These are phyloP conservation scores for Paramyrothecium sp. DNA, from an alignment of 2,329 filamentous ascomycete species.

Conservation along the genomic window DNA sequence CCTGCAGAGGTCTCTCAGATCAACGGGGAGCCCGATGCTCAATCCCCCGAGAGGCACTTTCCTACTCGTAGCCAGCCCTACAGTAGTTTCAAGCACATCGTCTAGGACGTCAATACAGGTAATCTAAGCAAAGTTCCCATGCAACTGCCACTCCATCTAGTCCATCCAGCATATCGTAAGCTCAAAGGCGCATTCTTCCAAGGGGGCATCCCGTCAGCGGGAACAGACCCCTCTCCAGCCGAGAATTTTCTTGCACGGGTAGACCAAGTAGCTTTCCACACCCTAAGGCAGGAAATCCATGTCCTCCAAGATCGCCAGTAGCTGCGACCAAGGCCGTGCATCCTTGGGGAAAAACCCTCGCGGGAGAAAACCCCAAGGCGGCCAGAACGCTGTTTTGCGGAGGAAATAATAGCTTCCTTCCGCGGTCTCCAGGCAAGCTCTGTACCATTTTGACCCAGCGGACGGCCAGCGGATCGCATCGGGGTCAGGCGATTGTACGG, in stretches of 20 bases:
- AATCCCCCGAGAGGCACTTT: conserved; percentile 1
- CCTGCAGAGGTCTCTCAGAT: neutral
- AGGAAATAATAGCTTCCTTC: conserved; percentile 1
- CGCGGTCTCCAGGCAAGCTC: conserved; percentile 3
- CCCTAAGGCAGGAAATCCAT: conserved; percentile 1
- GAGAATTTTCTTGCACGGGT: conserved; percentile 3
- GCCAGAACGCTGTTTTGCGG: conserved; percentile 1
- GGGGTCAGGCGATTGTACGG: no score
- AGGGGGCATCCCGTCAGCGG: conserved; percentile 2
- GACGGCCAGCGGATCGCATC: no score
- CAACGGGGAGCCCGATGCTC: neutral
- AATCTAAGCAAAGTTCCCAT: neutral
- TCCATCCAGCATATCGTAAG: conserved; percentile 2
- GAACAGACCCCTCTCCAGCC: conserved; percentile 1
- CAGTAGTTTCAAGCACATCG: conserved; percentile 3
- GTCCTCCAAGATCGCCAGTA: conserved; percentile 3
- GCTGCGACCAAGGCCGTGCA: conserved; percentile 4
- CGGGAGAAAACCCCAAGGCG: conserved; percentile 1
- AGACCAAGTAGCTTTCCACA: conserved; percentile 3
- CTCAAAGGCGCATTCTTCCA: conserved; percentile 2
- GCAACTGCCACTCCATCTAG: conserved; percentile 1
- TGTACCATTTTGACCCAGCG: conserved; percentile 4
- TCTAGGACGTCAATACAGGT: conserved; percentile 3
- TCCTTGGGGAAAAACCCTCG: conserved; percentile 1
- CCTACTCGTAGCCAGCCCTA: conserved; percentile 2